Base-by-base conservation (phyloP, 139 green algal genomes). In the Coelastrella sp. region DNA sequence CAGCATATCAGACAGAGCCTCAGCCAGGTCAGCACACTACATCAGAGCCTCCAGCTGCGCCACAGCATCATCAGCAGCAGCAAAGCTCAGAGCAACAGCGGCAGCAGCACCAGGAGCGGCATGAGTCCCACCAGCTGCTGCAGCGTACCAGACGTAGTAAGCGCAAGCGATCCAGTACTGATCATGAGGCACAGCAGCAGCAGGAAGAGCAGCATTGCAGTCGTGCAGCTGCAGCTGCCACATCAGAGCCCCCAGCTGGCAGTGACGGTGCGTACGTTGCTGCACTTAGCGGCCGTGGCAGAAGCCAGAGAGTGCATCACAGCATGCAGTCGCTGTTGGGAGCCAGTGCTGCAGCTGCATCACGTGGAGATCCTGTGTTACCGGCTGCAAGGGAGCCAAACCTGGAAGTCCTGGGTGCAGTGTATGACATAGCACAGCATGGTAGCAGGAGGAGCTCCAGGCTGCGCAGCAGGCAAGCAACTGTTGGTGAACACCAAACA, bases 211-310 rank as follows among this genome's bases (percentile, higher is more conserved):
- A 73, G 14, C 60, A 58, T 0, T 13, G 8, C 10, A 71, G 61
- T 4, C 3, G 14, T 76, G 68, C 8, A 8, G 68, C 16, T 82
- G 76, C 22, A 60, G 76, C 16, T 20, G 76, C 2, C 3, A 19
- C 73, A 16, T 10, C n/a, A 22, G 19, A 64, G 82, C 32, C 5
- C 6, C 32, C 23, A 64, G 65, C 65, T 56, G 82, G 82, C 82
- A 87, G 23, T 54, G 82, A 87, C 54, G 82, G 65, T 23, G 82
- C 82, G 4, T 87, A 64, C 13, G 65, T 87, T 7, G 82, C 82
- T n/a, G 64, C 82, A 54, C 82, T 87, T 2, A 16, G 22, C 7
- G 14, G 59, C 7, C 0, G 59, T 4, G 23, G 59, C n/a, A 59
- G 20, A 22, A 57, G 80, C 56, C 59, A 74, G 58, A 47, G 32